These are phyloP conservation scores for Thecaphora thlaspeos DNA, from an alignment of 1,284 basidiomycete species.

Conservation along the genomic window DNA sequence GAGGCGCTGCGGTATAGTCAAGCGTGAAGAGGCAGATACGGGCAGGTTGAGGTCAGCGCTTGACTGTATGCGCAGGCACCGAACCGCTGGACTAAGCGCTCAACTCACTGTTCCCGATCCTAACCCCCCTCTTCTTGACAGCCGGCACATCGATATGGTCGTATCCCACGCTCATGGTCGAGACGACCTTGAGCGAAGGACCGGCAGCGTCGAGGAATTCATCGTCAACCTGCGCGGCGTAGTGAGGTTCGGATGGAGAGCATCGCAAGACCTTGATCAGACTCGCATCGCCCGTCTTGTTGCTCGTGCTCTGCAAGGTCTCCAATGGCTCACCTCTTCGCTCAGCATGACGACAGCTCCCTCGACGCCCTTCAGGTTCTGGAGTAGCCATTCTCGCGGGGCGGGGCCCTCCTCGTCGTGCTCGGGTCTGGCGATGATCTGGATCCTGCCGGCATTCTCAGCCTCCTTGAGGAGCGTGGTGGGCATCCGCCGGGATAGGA, in stretches of 20 bases:
- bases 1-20: conserved; percentile 63
- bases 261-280: too few relatives aligned
- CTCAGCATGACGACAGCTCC: conserved; percentile 71
- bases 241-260: too few relatives aligned
- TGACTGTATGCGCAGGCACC: too few relatives aligned
- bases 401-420: conserved; percentile 58
- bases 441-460: conserved; percentile 24
- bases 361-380: conserved; percentile 68
- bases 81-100: too few relatives aligned
- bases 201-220: conserved; percentile 44
- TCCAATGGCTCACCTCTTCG: conserved; percentile 70
- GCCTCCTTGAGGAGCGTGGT: conserved; percentile 15
- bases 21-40: too few relatives aligned
- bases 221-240: conserved; percentile 71
- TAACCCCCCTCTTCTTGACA: conserved; percentile 69
- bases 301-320: too few relatives aligned
- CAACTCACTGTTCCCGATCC: conserved; percentile 71
- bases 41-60: too few relatives aligned
- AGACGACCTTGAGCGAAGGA: conserved; percentile 71
- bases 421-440: conserved; percentile 69
- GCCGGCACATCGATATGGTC: conserved; percentile 77
- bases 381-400: conserved; percentile 71
- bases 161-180: conserved; percentile 69
- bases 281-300: too few relatives aligned
- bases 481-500: conserved; percentile 24